These are phyloP conservation scores for Sarocladium brachiariae DNA, from an alignment of 2,329 filamentous ascomycete genomes.

Conservation along the genomic window DNA sequence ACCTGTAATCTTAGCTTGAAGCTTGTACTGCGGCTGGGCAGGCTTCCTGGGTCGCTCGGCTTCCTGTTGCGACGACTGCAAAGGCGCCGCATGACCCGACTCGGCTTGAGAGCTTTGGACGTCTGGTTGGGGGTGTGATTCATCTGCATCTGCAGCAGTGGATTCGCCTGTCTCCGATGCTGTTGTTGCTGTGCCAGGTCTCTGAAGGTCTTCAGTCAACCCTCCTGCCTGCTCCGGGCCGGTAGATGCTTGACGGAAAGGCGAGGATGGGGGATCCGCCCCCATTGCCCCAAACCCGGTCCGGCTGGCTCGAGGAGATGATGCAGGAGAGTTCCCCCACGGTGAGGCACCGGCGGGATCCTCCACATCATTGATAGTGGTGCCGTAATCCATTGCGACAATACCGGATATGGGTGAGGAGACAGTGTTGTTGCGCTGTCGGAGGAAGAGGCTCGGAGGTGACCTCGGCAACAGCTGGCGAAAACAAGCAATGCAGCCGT, in stretches of 20 bases:
- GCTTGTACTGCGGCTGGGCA: constrained; percentile 65
- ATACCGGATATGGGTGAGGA: background rate
- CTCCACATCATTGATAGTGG: constrained; percentile 48
- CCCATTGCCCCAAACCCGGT: constrained; percentile 35
- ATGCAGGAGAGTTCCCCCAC: constrained; percentile 48
- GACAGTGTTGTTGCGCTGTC: background rate
- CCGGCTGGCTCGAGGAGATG: constrained; percentile 41
- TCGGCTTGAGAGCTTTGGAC: constrained; percentile 22
- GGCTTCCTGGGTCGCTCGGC: constrained; percentile 44
- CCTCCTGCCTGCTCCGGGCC: constrained; percentile 30
- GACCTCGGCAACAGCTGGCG: background rate
- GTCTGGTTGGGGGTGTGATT: constrained; percentile 13
- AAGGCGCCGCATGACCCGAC: constrained; percentile 8
- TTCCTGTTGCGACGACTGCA: constrained; percentile 23
- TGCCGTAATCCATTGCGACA: constrained; percentile 48
- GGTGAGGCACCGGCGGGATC: constrained; percentile 46
- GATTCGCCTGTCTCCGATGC: constrained; percentile 33
- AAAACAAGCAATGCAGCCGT: background rate
- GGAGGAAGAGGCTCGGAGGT: background rate
- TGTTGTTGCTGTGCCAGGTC: constrained; percentile 41
- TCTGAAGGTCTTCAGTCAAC: constrained; percentile 33
- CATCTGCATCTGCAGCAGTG: constrained; percentile 16
- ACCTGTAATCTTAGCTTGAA: constrained; percentile 91
- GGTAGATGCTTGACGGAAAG: constrained; percentile 39
- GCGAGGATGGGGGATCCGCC: constrained; percentile 32